Percentiles rank a stretch among this genome's conserved stretches.
phyloP scores from a whole-genome alignment of 257 asterid genomes.

The Scutellaria minor region DNA sequence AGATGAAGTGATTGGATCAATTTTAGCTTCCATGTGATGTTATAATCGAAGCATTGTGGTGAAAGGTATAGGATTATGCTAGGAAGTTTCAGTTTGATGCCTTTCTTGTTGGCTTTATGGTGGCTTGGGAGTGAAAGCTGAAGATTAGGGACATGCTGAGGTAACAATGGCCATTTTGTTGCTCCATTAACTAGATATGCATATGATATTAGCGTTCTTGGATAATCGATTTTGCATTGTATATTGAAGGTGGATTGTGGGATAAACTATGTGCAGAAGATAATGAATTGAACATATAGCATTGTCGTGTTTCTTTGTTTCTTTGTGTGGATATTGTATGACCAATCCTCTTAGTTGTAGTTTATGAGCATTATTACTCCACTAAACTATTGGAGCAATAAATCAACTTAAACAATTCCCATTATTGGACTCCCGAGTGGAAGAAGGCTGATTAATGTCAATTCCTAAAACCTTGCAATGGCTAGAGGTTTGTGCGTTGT shows the following conservation, averaged over 20 bases:
- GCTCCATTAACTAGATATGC: conserved; percentile 34
- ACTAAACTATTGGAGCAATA: not conserved
- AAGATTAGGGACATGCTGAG: conserved; percentile 36
- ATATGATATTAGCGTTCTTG: conserved; percentile 24
- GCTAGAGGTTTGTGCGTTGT: conserved; percentile 18
- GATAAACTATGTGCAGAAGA: conserved; percentile 14
- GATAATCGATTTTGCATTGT: conserved; percentile 13
- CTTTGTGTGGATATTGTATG: not conserved
- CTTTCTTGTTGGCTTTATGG: not conserved
- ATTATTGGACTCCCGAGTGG: conserved; percentile 1
- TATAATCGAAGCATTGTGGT: not conserved
- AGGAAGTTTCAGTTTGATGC: conserved; percentile 15
- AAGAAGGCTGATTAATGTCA: too few species aligned
- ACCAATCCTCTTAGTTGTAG: not conserved
- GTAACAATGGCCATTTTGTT: conserved; percentile 39
- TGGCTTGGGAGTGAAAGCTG: conserved; percentile 26
- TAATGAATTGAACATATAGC: conserved; percentile 12
- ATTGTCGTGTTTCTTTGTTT: conserved; percentile 16
- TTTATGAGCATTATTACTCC: conserved; percentile 8
- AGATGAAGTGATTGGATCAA: not conserved
- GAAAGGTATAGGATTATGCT: not conserved
- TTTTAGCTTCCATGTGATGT: not conserved
- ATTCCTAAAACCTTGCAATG: not conserved
- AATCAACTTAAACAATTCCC: conserved; percentile 17
- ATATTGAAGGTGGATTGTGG: conserved; percentile 17